phyloP scores from a whole-genome alignment of 139 green algal species.

The Chlorella sp. region DNA sequence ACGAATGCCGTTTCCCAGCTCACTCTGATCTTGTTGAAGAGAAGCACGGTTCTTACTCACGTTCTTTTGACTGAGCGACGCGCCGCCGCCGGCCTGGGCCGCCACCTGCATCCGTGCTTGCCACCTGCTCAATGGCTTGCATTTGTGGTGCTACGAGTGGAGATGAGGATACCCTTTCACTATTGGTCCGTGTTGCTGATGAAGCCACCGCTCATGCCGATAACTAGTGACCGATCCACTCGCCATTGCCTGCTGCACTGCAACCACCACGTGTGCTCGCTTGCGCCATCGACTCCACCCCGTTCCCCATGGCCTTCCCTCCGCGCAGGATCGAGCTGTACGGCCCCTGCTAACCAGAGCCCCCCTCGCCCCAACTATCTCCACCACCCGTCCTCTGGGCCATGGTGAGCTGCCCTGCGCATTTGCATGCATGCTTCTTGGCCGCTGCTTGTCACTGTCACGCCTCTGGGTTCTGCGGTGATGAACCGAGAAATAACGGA shows the following conservation, averaged over 20 bases:
- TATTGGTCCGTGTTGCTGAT: constrained; percentile 86
- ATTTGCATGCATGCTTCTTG: background rate
- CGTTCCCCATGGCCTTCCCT: too few species aligned
- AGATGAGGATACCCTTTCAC: constrained; percentile 54
- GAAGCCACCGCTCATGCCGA: constrained; percentile 64
- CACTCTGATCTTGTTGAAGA: constrained; percentile 50
- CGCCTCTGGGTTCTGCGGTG: constrained; percentile 6
- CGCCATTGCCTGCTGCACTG: background rate
- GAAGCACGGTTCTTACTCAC: constrained; percentile 47
- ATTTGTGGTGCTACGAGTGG: background rate
- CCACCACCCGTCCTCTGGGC: too few species aligned
- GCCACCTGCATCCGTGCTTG: background rate
- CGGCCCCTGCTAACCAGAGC: too few species aligned
- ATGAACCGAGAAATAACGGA: constrained; percentile 56
- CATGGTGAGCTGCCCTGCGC: background rate
- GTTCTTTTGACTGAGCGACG: constrained; percentile 34
- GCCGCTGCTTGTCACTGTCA: background rate
- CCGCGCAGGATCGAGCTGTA: too few species aligned
- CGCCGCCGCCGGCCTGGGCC: background rate
- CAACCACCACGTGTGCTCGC: too few species aligned
- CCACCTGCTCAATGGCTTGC: background rate
- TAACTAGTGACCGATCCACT: constrained; percentile 54
- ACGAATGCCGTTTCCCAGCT: constrained; percentile 54
- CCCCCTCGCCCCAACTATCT: too few species aligned
- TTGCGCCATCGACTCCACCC: too few species aligned